Percentiles rank a stretch among this genome's conserved stretches.
Conservation (phyloP, 2,329 filamentous ascomycete species). For the Mariannaea elegans region DNA sequence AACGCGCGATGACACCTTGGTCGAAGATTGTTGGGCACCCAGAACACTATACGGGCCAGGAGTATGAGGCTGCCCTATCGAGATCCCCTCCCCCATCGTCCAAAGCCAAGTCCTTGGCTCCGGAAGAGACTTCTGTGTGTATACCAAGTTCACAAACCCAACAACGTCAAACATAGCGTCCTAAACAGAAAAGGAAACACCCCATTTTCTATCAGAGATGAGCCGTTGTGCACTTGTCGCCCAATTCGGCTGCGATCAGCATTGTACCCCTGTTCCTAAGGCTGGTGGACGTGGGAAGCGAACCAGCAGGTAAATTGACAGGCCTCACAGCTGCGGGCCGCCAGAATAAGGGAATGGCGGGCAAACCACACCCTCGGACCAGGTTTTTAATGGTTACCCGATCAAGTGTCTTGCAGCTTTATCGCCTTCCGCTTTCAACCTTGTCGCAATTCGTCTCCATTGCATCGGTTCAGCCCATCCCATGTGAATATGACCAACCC, state of each 20-base stretch:
- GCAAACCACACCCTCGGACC: constrained; percentile 3
- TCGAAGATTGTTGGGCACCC: background rate
- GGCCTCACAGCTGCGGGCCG: background rate
- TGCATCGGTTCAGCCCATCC: background rate
- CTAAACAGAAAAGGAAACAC: constrained; percentile 25
- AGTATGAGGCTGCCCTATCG: constrained; percentile 6
- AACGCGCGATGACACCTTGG: constrained; percentile 17
- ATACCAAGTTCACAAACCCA: constrained; percentile 12
- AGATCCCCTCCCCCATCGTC: constrained; percentile 5
- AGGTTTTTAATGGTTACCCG: background rate
- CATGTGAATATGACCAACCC: background rate
- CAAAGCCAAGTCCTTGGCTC: constrained; percentile 10
- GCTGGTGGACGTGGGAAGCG: background rate
- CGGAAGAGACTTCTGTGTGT: constrained; percentile 1
- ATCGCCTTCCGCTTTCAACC: background rate
- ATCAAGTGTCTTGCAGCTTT: constrained; percentile 10
- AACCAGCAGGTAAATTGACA: background rate
- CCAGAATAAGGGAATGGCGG: background rate
- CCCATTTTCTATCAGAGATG: constrained; percentile 28
- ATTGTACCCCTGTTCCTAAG: constrained; percentile 4
- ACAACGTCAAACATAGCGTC: constrained; percentile 25
- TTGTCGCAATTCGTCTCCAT: background rate
- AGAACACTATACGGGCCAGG: no score
- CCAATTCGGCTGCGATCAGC: constrained; percentile 35
- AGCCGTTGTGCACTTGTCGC: constrained; percentile 29